phyloP scores from a whole-genome alignment of 352 stramenopile genomes.

The Pythium phragmitis region DNA sequence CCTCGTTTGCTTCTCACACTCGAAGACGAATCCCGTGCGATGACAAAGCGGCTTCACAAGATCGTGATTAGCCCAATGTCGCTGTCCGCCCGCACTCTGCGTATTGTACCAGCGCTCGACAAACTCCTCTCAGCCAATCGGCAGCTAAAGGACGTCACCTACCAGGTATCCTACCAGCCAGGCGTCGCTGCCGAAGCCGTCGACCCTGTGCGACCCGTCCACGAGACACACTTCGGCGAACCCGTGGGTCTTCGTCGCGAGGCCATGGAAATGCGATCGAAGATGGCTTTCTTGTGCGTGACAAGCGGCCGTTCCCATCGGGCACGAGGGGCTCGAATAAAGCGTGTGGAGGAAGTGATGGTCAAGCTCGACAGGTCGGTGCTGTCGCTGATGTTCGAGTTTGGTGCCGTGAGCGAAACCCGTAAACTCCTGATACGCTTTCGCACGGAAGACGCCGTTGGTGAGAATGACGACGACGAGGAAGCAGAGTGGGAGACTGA shows the following conservation, averaged over 20 bases:
- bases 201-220: background rate
- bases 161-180: background rate
- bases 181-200: background rate
- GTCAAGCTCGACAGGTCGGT: background rate
- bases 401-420: background rate
- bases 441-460: background rate
- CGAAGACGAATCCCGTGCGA: background rate
- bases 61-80: background rate
- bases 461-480: background rate
- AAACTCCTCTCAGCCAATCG: background rate
- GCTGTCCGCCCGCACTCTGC: background rate
- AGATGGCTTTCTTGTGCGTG: constrained; percentile 3
- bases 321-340: background rate
- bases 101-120: background rate
- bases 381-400: background rate
- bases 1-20: background rate
- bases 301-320: background rate
- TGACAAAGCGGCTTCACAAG: background rate
- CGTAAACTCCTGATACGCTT: background rate
- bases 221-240: background rate
- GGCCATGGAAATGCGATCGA: background rate
- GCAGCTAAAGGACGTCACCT: background rate
- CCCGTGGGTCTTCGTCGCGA: background rate
- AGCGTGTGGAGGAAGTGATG: background rate
- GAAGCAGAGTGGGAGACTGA: background rate